phyloP scores from a whole-genome alignment of 108 stramenopile genomes.

The Skeletonema menzelii region DNA sequence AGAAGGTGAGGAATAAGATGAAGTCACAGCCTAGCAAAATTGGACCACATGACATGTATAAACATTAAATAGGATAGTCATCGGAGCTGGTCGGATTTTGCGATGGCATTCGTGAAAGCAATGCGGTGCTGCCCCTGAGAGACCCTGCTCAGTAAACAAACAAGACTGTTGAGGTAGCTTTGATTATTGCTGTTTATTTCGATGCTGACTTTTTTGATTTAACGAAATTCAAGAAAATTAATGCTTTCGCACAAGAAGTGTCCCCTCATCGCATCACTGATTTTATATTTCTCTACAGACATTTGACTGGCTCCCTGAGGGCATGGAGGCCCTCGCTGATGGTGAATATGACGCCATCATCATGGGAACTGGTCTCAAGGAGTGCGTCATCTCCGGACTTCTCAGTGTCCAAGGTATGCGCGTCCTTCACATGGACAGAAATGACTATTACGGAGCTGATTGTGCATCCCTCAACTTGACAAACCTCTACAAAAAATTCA shows the following conservation, averaged over 20 bases:
- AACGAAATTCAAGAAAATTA: neutral
- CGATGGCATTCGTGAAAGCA: neutral
- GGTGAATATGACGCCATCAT: constrained; percentile 99
- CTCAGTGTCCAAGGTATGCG: constrained; percentile 91
- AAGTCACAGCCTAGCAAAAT: neutral
- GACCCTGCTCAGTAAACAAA: no score
- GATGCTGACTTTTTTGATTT: no score
- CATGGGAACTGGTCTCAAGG: constrained; percentile 98
- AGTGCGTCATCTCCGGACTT: constrained; percentile 98
- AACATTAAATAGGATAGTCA: neutral
- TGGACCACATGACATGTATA: neutral
- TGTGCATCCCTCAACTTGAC: constrained; percentile 97
- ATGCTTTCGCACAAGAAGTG: neutral
- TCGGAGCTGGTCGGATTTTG: neutral
- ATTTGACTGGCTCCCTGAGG: constrained; percentile 91
- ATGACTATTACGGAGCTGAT: constrained; percentile 98
- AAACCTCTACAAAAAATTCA: constrained; percentile 96
- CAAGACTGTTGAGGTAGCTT: no score
- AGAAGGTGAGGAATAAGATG: constrained; percentile 5
- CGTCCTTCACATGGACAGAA: constrained; percentile 97
- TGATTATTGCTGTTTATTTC: no score
- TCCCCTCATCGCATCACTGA: neutral
- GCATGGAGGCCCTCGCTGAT: constrained; percentile 95
- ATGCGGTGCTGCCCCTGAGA: no score
- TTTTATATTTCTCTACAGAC: constrained; percentile 30